Evolutionary conservation across 2,329 filamentous ascomycete species (phyloP), one percentile per base, ranked within the genome.

Genomic region (Trichoderma koningiopsis): DNA sequence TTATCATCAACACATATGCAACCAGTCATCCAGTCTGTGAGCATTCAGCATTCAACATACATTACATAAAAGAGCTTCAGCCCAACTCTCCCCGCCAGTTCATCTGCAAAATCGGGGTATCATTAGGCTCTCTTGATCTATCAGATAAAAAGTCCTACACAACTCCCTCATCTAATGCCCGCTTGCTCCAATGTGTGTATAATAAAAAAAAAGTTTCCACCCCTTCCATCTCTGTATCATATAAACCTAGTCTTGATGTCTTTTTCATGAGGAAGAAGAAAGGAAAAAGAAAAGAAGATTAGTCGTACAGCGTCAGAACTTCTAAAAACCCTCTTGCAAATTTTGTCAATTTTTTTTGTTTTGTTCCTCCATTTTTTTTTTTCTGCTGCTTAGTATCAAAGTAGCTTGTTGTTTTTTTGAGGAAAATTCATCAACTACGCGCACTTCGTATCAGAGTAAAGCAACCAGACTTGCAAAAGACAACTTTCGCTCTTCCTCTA

Each of bases 91-190:
- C 35, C 61, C 53, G 53, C 22, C 52, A 13, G 37, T 57, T 43
- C 53, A 65, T 49, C 62, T 47, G 37, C 66, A 61, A 61, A 74
- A 77, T 74, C 75, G 74, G 79, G 80, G 80, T 81, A 81, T 81
- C 78, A 80, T 80, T 80, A 76, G 74, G 72, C 74, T 77, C 77
- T 73, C 73, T 74, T 75, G 70, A 76, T 75, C 75, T 76, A 71
- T 70, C 59, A 68, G 62, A 70, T 64, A 65, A 40, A 40, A 60
- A 68, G 47, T 43, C 65, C 55, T 70, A 65, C 69, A 70, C 70
- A 70, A 43, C 65, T 59, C 57, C 53, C 58, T 58, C 68, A 49
- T 58, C 64, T 64, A 61, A 47, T 59, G 37, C 47, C 60, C 60
- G 57, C 65, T 47, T 35, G 24, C 40, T 68, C 33, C 57, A 43